These are phyloP conservation scores for Cymbopogon citratus DNA, from an alignment of 176 grass and related monocot species.

Conservation along the genomic window DNA sequence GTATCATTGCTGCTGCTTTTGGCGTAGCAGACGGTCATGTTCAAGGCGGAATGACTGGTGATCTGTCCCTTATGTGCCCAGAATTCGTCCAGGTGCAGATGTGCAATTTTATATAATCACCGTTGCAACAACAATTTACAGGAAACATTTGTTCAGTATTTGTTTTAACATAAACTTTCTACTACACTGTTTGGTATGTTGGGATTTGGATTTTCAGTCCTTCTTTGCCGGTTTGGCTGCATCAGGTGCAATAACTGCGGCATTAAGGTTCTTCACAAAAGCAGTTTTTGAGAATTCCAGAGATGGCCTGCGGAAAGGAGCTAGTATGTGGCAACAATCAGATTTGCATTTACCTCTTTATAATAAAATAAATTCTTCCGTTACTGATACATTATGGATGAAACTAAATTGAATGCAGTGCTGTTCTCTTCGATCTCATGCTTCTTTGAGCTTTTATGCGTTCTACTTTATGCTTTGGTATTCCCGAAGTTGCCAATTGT, in stretches of 20 bases:
- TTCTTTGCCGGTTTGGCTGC: constrained; percentile 60
- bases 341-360: background rate
- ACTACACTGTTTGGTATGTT: background rate
- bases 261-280: constrained; percentile 59
- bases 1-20: constrained; percentile 42
- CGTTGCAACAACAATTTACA: background rate
- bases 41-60: constrained; percentile 65
- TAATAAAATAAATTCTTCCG: background rate
- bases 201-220: constrained; percentile 29
- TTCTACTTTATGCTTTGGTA: constrained; percentile 57
- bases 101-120: background rate
- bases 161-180: background rate
- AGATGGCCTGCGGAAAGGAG: constrained; percentile 69
- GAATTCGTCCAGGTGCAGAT: constrained; percentile 43
- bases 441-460: constrained; percentile 60
- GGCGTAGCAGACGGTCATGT: constrained; percentile 55
- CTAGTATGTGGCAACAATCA: constrained; percentile 37
- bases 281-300: constrained; percentile 57
- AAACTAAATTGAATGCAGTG: constrained; percentile 31
- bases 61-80: constrained; percentile 61
- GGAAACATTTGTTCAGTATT: background rate
- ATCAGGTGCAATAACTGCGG: constrained; percentile 55
- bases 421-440: constrained; percentile 53
- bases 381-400: background rate
- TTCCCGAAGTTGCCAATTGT: constrained; percentile 66